Conservation (phyloP, 768 basidiomycete species). For the Rickenella mellea region DNA sequence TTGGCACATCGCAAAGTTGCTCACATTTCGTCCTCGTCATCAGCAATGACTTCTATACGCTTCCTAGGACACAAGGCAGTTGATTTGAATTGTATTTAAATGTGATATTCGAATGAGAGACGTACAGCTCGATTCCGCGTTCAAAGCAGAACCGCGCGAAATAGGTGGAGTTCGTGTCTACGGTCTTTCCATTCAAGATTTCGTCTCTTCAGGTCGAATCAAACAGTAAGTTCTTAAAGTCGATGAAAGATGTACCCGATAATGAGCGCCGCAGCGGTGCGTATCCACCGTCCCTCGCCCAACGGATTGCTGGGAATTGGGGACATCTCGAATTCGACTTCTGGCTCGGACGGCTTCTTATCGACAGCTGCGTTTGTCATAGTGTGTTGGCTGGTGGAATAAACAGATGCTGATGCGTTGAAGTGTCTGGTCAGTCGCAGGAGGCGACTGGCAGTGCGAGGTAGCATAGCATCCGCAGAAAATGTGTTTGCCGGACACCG, state of each 20-base stretch:
- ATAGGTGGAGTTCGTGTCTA: slow-evolving; percentile 75
- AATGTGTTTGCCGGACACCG: too few relatives aligned
- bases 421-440: neutral
- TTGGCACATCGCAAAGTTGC: slow-evolving; percentile 14
- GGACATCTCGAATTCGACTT: slow-evolving; percentile 38
- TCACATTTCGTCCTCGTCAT: slow-evolving; percentile 85
- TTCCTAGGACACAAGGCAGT: slow-evolving; percentile 37
- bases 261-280: slow-evolving; percentile 64
- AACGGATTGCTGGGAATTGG: slow-evolving; percentile 55
- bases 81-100: slow-evolving; percentile 5
- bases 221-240: neutral
- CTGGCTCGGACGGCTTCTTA: too few relatives aligned
- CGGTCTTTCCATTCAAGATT: slow-evolving; percentile 86
- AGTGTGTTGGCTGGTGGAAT: too few relatives aligned
- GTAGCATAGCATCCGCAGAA: too few relatives aligned
- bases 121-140: slow-evolving; percentile 71
- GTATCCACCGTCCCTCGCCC: slow-evolving; percentile 62
- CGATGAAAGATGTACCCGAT: slow-evolving; percentile 46
- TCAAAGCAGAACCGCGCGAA: slow-evolving; percentile 88
- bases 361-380: too few relatives aligned
- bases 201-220: slow-evolving; percentile 51
- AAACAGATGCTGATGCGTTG: neutral
- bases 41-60: slow-evolving; percentile 84
- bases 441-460: too few relatives aligned
- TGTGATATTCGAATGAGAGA: neutral